A percentile compares a stretch with the other conserved stretches of the same genome.
These are phyloP conservation scores for Graphilbum fragrans DNA, from an alignment of 2,329 filamentous ascomycete species.

Conservation along the genomic window DNA sequence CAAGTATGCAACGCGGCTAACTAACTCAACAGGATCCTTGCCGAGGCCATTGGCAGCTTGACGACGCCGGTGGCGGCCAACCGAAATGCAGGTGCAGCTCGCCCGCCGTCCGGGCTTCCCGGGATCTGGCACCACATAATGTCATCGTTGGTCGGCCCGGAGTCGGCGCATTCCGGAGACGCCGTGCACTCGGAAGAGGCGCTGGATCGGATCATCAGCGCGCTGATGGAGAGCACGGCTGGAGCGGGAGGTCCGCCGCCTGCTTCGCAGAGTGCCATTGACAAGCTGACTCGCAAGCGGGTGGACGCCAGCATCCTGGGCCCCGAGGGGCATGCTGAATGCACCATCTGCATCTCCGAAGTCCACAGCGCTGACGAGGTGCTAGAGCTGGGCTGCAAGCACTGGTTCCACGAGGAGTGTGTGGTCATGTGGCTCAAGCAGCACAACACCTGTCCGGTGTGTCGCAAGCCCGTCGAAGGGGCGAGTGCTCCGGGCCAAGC, in stretches of 20 bases:
- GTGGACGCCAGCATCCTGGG: constrained; percentile 59
- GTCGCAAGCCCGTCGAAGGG: constrained; percentile 47
- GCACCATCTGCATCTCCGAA: constrained; percentile 89
- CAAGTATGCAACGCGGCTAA: too few relatives aligned
- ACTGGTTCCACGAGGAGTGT: constrained; percentile 86
- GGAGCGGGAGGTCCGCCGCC: constrained; percentile 70
- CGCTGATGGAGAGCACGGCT: constrained; percentile 75
- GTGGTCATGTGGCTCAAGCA: constrained; percentile 75
- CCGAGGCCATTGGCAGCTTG: constrained; percentile 26
- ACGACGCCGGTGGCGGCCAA: constrained; percentile 15
- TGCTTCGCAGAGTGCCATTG: constrained; percentile 64
- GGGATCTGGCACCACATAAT: constrained; percentile 39
- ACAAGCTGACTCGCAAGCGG: constrained; percentile 56
- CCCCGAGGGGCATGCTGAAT: constrained; percentile 60
- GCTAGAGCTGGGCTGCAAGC: constrained; percentile 69
- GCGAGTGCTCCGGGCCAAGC: too few relatives aligned
- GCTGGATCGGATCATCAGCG: constrained; percentile 75
- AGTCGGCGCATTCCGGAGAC: constrained; percentile 52
- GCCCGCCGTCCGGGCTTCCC: constrained; percentile 18
- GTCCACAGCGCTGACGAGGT: constrained; percentile 63
- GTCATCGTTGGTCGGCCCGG: constrained; percentile 37
- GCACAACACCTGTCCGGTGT: constrained; percentile 87
- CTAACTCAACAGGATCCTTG: constrained; percentile 27
- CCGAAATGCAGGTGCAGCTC: constrained; percentile 11
- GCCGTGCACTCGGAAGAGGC: constrained; percentile 86